phyloP scores from a whole-genome alignment of 2,329 filamentous ascomycete species.

The Apiospora koreana region DNA sequence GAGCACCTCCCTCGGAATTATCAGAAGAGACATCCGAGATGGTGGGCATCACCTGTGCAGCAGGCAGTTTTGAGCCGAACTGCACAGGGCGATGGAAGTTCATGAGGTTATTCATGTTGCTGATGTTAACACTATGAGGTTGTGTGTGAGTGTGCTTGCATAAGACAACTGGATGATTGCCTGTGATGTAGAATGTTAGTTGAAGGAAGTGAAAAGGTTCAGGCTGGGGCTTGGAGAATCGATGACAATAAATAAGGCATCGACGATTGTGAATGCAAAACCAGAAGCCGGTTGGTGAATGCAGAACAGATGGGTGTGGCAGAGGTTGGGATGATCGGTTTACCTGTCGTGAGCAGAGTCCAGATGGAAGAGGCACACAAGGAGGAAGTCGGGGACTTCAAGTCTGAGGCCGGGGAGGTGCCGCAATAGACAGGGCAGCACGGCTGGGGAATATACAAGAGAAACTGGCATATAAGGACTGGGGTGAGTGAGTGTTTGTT shows the following conservation, averaged over 20 bases:
- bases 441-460: background rate
- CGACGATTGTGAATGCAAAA: background rate
- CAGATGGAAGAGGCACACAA: background rate
- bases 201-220: background rate
- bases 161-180: background rate
- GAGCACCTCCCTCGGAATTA: conserved; percentile 17
- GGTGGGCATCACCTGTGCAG: background rate
- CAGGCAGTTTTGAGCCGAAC: too few relatives aligned
- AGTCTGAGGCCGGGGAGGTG: background rate
- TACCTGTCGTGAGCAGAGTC: background rate
- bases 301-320: background rate
- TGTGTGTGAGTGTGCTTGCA: background rate
- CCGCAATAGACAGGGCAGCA: background rate
- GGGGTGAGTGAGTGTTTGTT: background rate
- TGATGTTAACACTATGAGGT: background rate
- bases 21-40: conserved; percentile 5
- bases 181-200: background rate
- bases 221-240: background rate
- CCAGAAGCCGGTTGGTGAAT: too few relatives aligned
- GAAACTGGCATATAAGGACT: background rate
- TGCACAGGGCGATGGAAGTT: too few relatives aligned
- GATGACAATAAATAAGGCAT: background rate
- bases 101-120: background rate
- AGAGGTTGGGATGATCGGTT: background rate
- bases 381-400: background rate